Evolutionary conservation across 2,329 filamentous ascomycete species (phyloP).

Genomic region (Pestalotiopsis sp.): DNA sequence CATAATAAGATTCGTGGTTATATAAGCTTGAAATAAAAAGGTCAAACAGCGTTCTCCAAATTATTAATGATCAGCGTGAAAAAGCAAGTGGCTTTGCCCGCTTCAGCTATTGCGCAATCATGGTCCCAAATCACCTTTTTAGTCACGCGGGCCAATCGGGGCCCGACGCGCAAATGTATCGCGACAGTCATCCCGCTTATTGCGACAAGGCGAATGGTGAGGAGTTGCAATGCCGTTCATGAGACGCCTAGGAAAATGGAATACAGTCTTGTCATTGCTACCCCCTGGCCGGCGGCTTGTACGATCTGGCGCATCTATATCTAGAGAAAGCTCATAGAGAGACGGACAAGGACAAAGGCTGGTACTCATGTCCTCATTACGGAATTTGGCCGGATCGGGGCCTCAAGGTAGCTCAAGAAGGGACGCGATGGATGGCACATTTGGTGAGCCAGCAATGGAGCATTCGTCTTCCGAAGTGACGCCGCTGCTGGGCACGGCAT

Average conservation of each 20-base stretch:
- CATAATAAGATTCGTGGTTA: neutral
- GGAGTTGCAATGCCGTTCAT: neutral
- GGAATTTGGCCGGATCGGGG: neutral
- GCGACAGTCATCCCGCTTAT: slow-evolving; percentile 3
- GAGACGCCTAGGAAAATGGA: neutral
- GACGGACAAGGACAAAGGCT: neutral
- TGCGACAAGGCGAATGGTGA: neutral
- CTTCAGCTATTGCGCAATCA: slow-evolving; percentile 4
- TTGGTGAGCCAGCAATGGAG: neutral
- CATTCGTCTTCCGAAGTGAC: slow-evolving; percentile 10
- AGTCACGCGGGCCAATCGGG: neutral
- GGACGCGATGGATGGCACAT: neutral
- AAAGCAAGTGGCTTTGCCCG: neutral
- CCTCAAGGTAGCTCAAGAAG: neutral
- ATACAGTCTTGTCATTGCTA: neutral
- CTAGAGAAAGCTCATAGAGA: neutral
- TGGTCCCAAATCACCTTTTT: slow-evolving; percentile 2
- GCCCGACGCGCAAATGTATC: neutral
- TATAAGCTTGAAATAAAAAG: neutral
- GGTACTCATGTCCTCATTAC: neutral
- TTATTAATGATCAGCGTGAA: neutral
- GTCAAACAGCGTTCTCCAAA: neutral
- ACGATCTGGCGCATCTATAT: neutral
- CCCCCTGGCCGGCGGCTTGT: neutral
- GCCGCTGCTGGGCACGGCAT: slow-evolving; percentile 9